Evolutionary conservation across 306 rosid genomes (phyloP).

Genomic region (Dalbergia oliveri): DNA sequence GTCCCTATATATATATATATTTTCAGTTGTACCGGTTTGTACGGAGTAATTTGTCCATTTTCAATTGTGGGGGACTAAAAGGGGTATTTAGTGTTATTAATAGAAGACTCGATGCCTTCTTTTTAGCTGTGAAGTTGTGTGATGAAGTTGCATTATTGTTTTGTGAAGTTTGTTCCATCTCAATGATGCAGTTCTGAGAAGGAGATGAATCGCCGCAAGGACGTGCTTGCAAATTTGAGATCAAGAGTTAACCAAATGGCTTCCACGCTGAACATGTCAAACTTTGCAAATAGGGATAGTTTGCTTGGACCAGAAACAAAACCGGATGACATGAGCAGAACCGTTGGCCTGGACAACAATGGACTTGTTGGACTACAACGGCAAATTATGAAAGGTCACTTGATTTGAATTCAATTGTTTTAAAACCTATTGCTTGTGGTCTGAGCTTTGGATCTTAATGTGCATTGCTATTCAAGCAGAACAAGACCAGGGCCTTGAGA

Average conservation of each 20-base stretch:
- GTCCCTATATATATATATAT: no score
- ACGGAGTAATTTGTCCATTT: no score
- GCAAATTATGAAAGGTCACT: conserved; percentile 80
- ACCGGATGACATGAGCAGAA: conserved; percentile 72
- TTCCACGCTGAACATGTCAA: conserved; percentile 74
- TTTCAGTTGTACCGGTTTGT: no score
- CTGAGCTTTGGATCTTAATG: conserved; percentile 41
- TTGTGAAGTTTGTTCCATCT: conserved; percentile 38
- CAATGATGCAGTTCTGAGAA: conserved; percentile 69
- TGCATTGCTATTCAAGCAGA: conserved; percentile 60
- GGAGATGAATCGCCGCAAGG: conserved; percentile 94
- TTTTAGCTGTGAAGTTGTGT: conserved; percentile 16
- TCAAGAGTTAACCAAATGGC: conserved; percentile 85
- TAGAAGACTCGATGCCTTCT: conserved; percentile 23
- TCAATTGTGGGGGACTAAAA: no score
- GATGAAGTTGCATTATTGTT: conserved; percentile 23
- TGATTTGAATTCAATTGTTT: conserved; percentile 33
- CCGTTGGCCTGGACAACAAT: conserved; percentile 79
- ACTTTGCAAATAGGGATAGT: conserved; percentile 81
- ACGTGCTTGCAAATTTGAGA: conserved; percentile 77
- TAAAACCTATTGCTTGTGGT: conserved; percentile 16
- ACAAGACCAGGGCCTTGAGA: conserved; percentile 93
- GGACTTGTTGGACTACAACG: conserved; percentile 87
- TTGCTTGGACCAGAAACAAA: conserved; percentile 92
- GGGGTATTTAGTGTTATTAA: not conserved